Evolutionary conservation across 257 asterid species (phyloP), one percentile per base, ranked within the genome.

Genomic region (Euphrasia confusa): DNA sequence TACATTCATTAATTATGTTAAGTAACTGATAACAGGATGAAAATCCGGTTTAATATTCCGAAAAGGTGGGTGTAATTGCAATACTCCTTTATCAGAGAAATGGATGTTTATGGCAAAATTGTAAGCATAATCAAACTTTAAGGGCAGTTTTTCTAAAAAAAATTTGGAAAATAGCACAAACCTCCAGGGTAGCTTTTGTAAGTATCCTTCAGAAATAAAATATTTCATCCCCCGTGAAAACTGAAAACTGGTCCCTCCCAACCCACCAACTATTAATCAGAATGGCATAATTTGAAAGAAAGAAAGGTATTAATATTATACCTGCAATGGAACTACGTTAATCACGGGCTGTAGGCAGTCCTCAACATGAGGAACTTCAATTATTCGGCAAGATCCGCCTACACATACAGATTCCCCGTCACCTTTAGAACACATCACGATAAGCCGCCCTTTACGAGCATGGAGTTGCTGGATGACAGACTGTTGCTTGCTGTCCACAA

Each of bases 401-500:
- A 81, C 84, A 56, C 82, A 74, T 17, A 89, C 99, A 63, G 94
- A 86, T 72, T 82, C 78, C 33, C 84, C 82, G 67, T 89, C 97
- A 60, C 97, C 99, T 81, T 84, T 57, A 7, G 84, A 74, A 53
- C 99, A 92, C 96, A 92, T 89, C 70, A 92, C 97, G 66, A 92
- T 83, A 3, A 92, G 84, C 53, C 99, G 77, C 58, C 99, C 99
- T 81, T 92, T 92, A 60, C 99, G 85, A 17, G 99, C 99, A 80
- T 92, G 95, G 67, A 92, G 97, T 68, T 92, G 99, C 76, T 92
- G 99, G 81, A 89, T 92, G 26, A 92, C 99, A 0, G 99, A 92
- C 58, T 86, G 97, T 42, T 92, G 99, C 73, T 92, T 92, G 81
- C 99, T 92, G 95, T 69, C 11, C 64, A 67, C 60, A 28, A 72